Percentiles rank a stretch among this genome's conserved stretches.
These are phyloP conservation scores for Pezicula neosporulosa DNA, from an alignment of 2,329 filamentous ascomycete genomes.

Conservation along the genomic window DNA sequence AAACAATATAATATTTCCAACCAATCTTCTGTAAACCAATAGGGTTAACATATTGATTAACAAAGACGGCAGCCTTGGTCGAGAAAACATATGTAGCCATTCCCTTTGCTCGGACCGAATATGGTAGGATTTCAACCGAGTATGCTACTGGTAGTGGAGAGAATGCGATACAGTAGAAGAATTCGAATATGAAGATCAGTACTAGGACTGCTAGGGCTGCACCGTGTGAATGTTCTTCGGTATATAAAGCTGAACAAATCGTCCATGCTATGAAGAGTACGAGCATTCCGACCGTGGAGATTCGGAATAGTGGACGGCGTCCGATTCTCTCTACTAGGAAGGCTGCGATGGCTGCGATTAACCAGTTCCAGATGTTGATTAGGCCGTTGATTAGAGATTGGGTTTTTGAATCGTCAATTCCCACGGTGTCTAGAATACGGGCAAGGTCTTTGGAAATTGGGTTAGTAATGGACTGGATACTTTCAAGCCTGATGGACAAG, in stretches of 20 bases:
- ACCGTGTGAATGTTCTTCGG: conserved; percentile 16
- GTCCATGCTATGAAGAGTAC: conserved; percentile 33
- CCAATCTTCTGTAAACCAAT: conserved; percentile 37
- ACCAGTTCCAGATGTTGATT: conserved; percentile 16
- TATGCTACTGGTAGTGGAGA: conserved; percentile 51
- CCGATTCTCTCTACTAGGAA: conserved; percentile 35
- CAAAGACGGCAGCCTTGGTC: conserved; percentile 27
- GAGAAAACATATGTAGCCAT: conserved; percentile 39
- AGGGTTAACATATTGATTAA: conserved; percentile 33
- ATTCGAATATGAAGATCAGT: conserved; percentile 43
- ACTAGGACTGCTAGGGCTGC: conserved; percentile 34
- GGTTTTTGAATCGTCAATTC: conserved; percentile 7
- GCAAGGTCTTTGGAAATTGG: neutral
- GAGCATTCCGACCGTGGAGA: conserved; percentile 24
- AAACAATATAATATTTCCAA: conserved; percentile 32
- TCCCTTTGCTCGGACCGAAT: conserved; percentile 31
- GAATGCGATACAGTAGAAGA: conserved; percentile 51
- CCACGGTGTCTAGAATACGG: neutral
- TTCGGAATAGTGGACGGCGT: conserved; percentile 21
- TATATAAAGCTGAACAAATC: conserved; percentile 30
- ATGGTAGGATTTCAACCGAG: conserved; percentile 35
- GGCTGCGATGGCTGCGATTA: conserved; percentile 29
- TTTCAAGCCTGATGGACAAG: conserved; percentile 10
- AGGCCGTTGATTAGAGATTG: conserved; percentile 26
- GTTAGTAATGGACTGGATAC: neutral